A percentile compares a stretch with the other conserved stretches of the same genome.
phyloP scores from a whole-genome alignment of 331 rosid species.

The Arachis monticola region DNA sequence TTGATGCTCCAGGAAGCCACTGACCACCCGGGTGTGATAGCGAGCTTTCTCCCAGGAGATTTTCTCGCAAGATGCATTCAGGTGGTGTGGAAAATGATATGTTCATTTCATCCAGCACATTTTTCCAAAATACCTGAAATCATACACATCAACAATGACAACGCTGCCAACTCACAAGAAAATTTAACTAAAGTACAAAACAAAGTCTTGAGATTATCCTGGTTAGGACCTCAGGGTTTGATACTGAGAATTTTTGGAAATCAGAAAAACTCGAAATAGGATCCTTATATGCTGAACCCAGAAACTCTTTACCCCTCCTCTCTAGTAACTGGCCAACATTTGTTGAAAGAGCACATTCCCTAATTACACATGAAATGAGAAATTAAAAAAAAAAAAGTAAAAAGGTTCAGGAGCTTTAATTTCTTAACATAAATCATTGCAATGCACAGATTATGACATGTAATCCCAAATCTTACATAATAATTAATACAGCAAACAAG shows the following conservation, averaged over 20 bases:
- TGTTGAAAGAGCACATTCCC: constrained; percentile 63
- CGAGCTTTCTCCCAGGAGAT: constrained; percentile 43
- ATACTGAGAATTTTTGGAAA: constrained; percentile 80
- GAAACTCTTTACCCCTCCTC: constrained; percentile 72
- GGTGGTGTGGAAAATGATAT: constrained; percentile 71
- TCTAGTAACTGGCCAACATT: constrained; percentile 75
- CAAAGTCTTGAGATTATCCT: constrained; percentile 10
- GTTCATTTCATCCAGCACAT: constrained; percentile 71
- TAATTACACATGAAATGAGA: constrained; percentile 44
- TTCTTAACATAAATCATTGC: neutral
- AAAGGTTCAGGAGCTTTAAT: neutral
- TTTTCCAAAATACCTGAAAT: constrained; percentile 81
- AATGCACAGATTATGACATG: neutral
- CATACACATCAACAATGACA: constrained; percentile 21
- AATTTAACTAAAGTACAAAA: constrained; percentile 16
- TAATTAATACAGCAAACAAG: too few species aligned
- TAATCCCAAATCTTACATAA: neutral
- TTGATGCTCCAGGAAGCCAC: constrained; percentile 89
- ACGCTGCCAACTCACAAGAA: constrained; percentile 15
- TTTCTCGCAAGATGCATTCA: constrained; percentile 66
- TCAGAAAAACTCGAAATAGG: constrained; percentile 79
- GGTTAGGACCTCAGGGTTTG: constrained; percentile 73
- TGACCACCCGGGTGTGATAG: constrained; percentile 64
- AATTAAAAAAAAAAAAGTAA: neutral
- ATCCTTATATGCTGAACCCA: constrained; percentile 78